Conservation (phyloP, 768 basidiomycete species). For the Pleurotus giganteus region DNA sequence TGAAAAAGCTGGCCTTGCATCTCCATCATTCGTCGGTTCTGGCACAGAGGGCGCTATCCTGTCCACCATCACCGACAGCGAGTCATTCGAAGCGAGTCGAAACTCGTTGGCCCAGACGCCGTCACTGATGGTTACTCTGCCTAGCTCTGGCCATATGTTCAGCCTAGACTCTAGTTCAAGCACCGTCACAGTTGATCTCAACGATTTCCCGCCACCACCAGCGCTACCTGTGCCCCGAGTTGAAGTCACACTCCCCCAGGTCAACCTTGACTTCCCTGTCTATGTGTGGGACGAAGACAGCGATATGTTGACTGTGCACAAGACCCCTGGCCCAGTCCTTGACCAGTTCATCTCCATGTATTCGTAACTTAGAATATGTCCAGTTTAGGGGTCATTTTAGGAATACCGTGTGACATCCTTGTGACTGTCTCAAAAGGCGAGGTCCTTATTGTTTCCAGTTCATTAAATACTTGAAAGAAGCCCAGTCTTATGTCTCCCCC, state of each 20-base stretch:
- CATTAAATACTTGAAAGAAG: neutral
- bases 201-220: constrained; percentile 47
- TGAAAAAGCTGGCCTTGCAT: neutral
- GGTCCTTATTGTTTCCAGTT: neutral
- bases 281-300: constrained; percentile 6
- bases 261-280: constrained; percentile 35
- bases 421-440: neutral
- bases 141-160: constrained; percentile 29
- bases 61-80: no score
- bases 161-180: constrained; percentile 35
- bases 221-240: constrained; percentile 14
- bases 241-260: constrained; percentile 34
- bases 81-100: neutral
- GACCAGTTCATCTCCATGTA: constrained; percentile 5
- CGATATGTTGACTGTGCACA: constrained; percentile 8
- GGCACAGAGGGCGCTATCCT: neutral
- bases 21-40: neutral
- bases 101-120: constrained; percentile 13
- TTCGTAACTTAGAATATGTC: neutral
- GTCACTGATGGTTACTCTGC: constrained; percentile 31
- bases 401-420: neutral
- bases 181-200: constrained; percentile 38
- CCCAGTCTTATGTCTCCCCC: neutral
- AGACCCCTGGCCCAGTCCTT: neutral
- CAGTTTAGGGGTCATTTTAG: neutral